Conservation (phyloP, 140 eudicot genomes). For the Stevia rebaudiana region DNA sequence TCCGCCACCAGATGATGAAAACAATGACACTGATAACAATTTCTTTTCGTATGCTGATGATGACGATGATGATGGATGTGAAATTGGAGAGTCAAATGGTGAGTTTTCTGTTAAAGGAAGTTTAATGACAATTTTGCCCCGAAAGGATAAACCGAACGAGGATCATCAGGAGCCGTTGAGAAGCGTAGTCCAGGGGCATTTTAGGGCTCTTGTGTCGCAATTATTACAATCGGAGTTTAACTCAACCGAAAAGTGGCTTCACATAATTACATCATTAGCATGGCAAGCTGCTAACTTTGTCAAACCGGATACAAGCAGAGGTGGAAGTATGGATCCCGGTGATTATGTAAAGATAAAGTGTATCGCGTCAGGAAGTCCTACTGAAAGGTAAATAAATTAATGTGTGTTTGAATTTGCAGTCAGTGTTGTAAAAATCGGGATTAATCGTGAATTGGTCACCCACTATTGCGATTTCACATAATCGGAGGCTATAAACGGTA, state of each 20-base stretch:
- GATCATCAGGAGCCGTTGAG: constrained; percentile 51
- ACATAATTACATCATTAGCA: constrained; percentile 55
- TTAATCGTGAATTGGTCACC: too few relatives aligned
- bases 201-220: constrained; percentile 88
- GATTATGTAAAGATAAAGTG: constrained; percentile 88
- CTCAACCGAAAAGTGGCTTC: constrained; percentile 61
- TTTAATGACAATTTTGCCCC: constrained; percentile 20
- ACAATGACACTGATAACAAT: constrained; percentile 34
- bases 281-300: constrained; percentile 95
- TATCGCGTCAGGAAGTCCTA: constrained; percentile 73
- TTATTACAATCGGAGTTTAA: constrained; percentile 66
- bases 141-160: constrained; percentile 30
- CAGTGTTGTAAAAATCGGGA: too few relatives aligned
- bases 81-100: constrained; percentile 37
- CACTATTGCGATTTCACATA: too few relatives aligned
- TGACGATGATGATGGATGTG: constrained; percentile 44
- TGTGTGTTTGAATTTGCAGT: neutral
- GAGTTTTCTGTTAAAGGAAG: constrained; percentile 35
- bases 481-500: too few relatives aligned
- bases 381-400: constrained; percentile 50
- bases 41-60: constrained; percentile 71
- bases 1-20: constrained; percentile 61
- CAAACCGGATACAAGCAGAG: constrained; percentile 84
- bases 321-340: constrained; percentile 98
- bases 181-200: constrained; percentile 70